Base-by-base conservation (phyloP, 768 basidiomycete species). In the Mycena indigotica region DNA sequence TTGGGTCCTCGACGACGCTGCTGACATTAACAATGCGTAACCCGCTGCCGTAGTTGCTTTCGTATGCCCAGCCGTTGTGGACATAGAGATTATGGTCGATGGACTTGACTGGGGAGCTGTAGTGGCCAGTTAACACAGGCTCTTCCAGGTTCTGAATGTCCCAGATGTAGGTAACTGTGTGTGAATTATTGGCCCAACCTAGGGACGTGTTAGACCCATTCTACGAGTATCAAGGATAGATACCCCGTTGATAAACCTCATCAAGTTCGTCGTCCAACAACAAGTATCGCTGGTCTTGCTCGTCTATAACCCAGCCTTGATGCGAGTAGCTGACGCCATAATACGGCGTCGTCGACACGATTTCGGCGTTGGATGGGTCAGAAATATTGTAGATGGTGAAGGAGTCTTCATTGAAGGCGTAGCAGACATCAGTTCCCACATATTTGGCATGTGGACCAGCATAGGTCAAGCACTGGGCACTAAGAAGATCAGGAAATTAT, bases 241-340 rank as follows among this genome's bases (percentile, higher is more conserved):
- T 17, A 61, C 63, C 63, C 38, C 58, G 52, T 29, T 54, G 48
- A 46, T 15, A 52, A 28, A 53, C 50, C 56, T 71, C 70, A 38
- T 71, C 71, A 40, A 62, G 48, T 44, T 72, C 71, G 39, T 72
- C 71, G 49, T 72, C 68, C 17, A 71, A 58, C 25, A 71, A 57
- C 26, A 71, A 63, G 58, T 67, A 72, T 19, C 51, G 44, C 59
- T 72, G 71, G 48, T 68, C 55, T 25, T 59, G 52, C 57, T 64
- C 65, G 40, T 71, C 69, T 28, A 70, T 56, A 28, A 72, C 69
- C 69, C 68, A 72, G 45, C 71, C 71, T 57, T 72, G 71, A 63
- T 72, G 71, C 26, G 69, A 66, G 62, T 72, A 72, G 48, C 59
- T 61, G 12, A 69, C 71, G 45, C 71, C 71, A 38, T 66, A 66